Evolutionary conservation across 2,329 filamentous ascomycete genomes (phyloP), one percentile per base, ranked within the genome.

Genomic region (Lasiodiplodia sp.): DNA sequence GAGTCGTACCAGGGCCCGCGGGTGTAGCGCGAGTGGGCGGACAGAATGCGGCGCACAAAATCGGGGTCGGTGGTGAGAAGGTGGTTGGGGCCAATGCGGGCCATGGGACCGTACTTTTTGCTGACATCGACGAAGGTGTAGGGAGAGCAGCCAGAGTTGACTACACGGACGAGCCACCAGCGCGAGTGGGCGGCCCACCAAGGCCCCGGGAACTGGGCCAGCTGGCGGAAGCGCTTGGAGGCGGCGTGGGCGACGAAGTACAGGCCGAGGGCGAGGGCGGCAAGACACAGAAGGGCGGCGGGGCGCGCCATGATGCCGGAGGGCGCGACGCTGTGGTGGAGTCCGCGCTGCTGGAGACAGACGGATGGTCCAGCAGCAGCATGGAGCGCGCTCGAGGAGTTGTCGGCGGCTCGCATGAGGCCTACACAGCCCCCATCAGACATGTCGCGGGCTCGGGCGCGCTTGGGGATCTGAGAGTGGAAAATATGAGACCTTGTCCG

Each of bases 41-140:
- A 80, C 74, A 79, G 83, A 72, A 82, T 82, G 74, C 75, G 82
- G 56, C 77, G 76, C 79, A 65, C 53, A 7, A 86, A 75, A 37
- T 86, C 83, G 0, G 85, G 79, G 49, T 84, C 84, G 7, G 82
- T 82, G 0, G 85, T 86, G 67, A 85, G 73, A 55, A 87, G 77
- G 64, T 85, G 74, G 28, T 83, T 84, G 2, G 86, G 85, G 0
- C 83, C 81, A n/a, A 84, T 78, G 38, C 84, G 69, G 73, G 81
- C 81, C 67, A 83, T 78, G 16, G 79, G 76, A 25, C 80, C 81
- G 63, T 66, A 66, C 63, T 44, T 44, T 16, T 21, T 34, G 63
- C n/a, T 66, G 49, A 66, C 51, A 52, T 56, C 49, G 49, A 66
- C 63, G 51, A 66, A 66, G 49, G 63, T 66, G 40, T 66, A 47